These are phyloP conservation scores for Melocanna baccifera DNA, from an alignment of 176 grass and related monocot genomes.

Conservation along the genomic window DNA sequence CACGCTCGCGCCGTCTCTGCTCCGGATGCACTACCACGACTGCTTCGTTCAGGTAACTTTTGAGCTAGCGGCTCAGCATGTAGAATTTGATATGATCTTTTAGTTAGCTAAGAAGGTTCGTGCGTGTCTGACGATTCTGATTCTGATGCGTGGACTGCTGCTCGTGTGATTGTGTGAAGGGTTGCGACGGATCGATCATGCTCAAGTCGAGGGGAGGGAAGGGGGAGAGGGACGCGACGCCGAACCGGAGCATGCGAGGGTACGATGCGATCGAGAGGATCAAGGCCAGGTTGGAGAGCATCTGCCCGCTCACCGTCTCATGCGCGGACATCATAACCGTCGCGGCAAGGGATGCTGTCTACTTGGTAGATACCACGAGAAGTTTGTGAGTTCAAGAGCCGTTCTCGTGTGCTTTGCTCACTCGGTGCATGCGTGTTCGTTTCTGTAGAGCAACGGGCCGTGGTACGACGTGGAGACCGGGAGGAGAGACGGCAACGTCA, in stretches of 20 bases:
- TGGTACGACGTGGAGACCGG: conserved; percentile 59
- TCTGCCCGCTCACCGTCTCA: conserved; percentile 56
- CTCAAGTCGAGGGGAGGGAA: conserved; percentile 22
- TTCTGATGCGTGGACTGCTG: neutral
- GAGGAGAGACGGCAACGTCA: conserved; percentile 48
- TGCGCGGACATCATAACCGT: conserved; percentile 62
- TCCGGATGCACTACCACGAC: conserved; percentile 73
- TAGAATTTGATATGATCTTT: neutral
- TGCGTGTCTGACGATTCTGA: neutral
- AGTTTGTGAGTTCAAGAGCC: no score
- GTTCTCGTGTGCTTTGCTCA: neutral
- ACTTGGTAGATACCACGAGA: conserved; percentile 4
- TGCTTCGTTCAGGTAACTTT: conserved; percentile 48
- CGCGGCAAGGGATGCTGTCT: conserved; percentile 51
- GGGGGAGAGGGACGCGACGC: conserved; percentile 49
- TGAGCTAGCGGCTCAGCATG: neutral
- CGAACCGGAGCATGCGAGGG: conserved; percentile 51
- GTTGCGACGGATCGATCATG: conserved; percentile 56
- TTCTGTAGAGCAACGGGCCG: conserved; percentile 42
- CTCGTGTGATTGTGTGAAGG: neutral
- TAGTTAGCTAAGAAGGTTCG: neutral
- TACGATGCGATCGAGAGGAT: conserved; percentile 49
- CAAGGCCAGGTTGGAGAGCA: conserved; percentile 48
- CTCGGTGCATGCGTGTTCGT: neutral
- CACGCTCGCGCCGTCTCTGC: conserved; percentile 47